Base-by-base conservation (phyloP, 768 basidiomycete species). In the Sporobolomyces pararoseus region DNA sequence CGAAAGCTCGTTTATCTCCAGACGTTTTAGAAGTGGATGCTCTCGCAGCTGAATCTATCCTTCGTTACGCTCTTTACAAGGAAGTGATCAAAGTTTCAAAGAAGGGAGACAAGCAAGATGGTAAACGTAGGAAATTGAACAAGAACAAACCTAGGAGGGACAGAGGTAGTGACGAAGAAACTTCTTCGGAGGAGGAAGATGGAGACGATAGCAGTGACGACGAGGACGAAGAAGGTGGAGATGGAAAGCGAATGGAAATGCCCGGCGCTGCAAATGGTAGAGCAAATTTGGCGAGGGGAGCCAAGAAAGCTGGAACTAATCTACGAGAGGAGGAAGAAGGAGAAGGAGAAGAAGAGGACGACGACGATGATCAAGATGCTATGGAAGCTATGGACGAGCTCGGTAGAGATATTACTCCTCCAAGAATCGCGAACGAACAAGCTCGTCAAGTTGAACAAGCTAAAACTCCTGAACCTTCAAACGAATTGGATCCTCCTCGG, bases 51-150 rank as follows among this genome's bases (percentile, higher is more conserved):
- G 93, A 99, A 79, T 88, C 88, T 77, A 95, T 98, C 78, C 87
- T 99, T 80, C 89, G 94, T 27, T 99, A 92, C 80, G 96, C 96
- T 7, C 85, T 99, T 39, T 99, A 93, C 85, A 95, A 94, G 78
- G 95, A 99, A 79, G 95, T 99, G 23, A 85, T 90, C 53, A 91
- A 89, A 78, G 86, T 90, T 37, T 81, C 83, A 6, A 75, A 67
- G 70, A 76, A 60, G 13, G 72, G 63, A 17, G 54, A 46, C 5
- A 67, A 44, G 34, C 60, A 68, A 31, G 63, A 65, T 16, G 35
- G 52, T 32, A 76, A 70, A 68, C 77, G 63, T 2, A 72, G 65
- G 29, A 71, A 65, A 49, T 49, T 71, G 42, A 31, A 44, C 21
- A 16, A 65, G 42, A 70, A 60, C 27, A 62, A 53, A 23, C 68